A percentile compares a stretch with the other conserved stretches of the same genome.
phyloP scores from a whole-genome alignment of 768 basidiomycete species.

The Xerocomellus dryophilus region DNA sequence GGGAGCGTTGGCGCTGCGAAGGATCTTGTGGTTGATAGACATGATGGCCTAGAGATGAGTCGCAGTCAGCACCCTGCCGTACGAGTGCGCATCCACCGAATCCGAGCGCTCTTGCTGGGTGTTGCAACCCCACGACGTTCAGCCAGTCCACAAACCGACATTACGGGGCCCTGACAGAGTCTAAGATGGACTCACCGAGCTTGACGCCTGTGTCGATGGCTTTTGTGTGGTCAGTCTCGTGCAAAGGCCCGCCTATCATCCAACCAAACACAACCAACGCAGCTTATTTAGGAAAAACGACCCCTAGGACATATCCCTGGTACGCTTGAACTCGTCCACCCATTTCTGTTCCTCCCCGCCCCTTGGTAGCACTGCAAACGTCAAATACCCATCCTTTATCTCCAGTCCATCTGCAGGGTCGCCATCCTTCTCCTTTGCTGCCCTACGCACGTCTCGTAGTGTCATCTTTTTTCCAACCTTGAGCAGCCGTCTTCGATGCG shows the following conservation, averaged over 20 bases:
- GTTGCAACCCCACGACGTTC: constrained; percentile 16
- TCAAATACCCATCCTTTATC: constrained; percentile 76
- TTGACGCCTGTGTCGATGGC: constrained; percentile 57
- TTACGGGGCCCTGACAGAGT: constrained; percentile 19
- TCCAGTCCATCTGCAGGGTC: constrained; percentile 75
- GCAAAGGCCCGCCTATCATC: constrained; percentile 3
- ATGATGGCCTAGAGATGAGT: constrained; percentile 39
- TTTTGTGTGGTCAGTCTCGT: constrained; percentile 18
- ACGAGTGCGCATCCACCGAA: constrained; percentile 54
- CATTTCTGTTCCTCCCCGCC: constrained; percentile 76
- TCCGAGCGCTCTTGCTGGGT: constrained; percentile 28
- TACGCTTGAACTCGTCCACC: constrained; percentile 83
- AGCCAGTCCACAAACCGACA: constrained; percentile 20
- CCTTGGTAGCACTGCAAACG: constrained; percentile 75
- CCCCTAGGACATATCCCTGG: constrained; percentile 32
- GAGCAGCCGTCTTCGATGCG: constrained; percentile 67
- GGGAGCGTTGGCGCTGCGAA: constrained; percentile 95
- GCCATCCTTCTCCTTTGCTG: constrained; percentile 57
- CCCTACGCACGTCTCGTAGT: constrained; percentile 68
- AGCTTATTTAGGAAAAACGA: constrained; percentile 13
- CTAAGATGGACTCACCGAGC: constrained; percentile 60
- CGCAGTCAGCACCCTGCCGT: constrained; percentile 44
- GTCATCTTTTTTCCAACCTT: constrained; percentile 93
- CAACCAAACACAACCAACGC: constrained; percentile 33
- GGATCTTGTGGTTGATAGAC: constrained; percentile 85